Evolutionary conservation across 1,284 basidiomycete genomes (phyloP), one percentile per base, ranked within the genome.

Genomic region (Austroboletus novae-zelandiae): DNA sequence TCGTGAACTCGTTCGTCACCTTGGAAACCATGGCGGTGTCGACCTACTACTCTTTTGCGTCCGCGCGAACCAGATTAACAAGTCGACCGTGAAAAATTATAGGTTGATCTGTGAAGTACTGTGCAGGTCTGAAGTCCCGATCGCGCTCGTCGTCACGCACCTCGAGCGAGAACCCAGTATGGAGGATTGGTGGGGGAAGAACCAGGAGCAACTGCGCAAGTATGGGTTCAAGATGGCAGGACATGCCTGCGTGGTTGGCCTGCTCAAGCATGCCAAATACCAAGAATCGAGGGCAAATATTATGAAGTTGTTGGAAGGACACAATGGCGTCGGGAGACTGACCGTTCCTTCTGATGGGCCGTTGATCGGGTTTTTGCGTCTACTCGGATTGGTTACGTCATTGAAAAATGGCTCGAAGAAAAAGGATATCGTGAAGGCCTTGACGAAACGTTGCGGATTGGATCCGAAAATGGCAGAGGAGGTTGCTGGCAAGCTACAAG

Each of bases 201-300:
- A 70, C 9, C 17, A 23, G 30, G 51, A 23, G 44, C 0, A 49
- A 46, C 42, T 67, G 6, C 55, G 58, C 9, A 65, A 48, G 29
- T 57, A 60, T 9, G 62, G 65, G 27, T 58, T 67, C 54, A 61
- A 56, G 17, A 50, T 50, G 23, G 56, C 54, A 0, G 58, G 47
- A 11, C 68, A 67, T 40, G 65, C 65, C 23, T 66, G 65, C 45
- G 64, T 70, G 17, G 69, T 68, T 14, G 65, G 63, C 6, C 43
- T 70, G 23, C 54, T 54, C 23, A 47, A 50, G 39, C 64, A 70
- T 45, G 50, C 40, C 43, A 68, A 67, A 46, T 64, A 70, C 32
- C 14, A 4, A 4, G 58, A 64, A 41, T 69, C 65, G 7, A 54
- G 40, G 15, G n/a, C 5, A 1, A 59, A 61, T 27, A 55, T 67